Conservation (phyloP, 306 rosid genomes). For the Citrullus mucosospermus region DNA sequence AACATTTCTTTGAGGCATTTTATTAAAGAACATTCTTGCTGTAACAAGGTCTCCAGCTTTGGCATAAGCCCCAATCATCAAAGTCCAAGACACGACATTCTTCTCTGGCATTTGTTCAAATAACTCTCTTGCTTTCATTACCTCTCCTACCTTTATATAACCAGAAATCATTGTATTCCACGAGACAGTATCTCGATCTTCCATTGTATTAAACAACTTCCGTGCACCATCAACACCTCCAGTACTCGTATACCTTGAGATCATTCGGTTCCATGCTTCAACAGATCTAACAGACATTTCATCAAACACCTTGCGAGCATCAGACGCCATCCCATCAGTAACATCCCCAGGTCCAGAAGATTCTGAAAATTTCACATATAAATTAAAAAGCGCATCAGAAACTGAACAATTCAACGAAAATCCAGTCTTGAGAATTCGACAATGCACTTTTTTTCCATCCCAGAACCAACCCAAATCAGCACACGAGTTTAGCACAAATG, state of each 20-base stretch:
- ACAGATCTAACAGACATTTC: constrained; percentile 4
- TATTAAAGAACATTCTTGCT: constrained; percentile 11
- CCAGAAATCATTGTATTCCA: constrained; percentile 20
- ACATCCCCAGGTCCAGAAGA: neutral
- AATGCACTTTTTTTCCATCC: constrained; percentile 15
- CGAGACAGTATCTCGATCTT: constrained; percentile 10
- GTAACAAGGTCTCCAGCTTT: constrained; percentile 9
- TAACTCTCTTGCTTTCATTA: constrained; percentile 11
- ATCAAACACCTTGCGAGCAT: constrained; percentile 17
- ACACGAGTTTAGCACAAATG: constrained; percentile 17
- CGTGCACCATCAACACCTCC: constrained; percentile 13
- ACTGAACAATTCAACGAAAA: constrained; percentile 7
- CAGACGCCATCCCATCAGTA: neutral
- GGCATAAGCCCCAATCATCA: constrained; percentile 15
- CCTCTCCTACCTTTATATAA: constrained; percentile 5
- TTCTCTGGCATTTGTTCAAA: constrained; percentile 12
- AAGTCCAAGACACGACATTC: constrained; percentile 22
- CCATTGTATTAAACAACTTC: constrained; percentile 13
- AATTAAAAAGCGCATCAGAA: constrained; percentile 12
- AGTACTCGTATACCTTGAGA: neutral
- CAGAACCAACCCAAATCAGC: constrained; percentile 16
- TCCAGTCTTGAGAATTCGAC: constrained; percentile 10
- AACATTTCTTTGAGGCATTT: constrained; percentile 20
- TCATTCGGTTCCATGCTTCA: constrained; percentile 11
- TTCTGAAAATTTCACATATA: constrained; percentile 4